These are phyloP conservation scores for Achaetomium macrosporum DNA, from an alignment of 2,329 filamentous ascomycete genomes.

Conservation along the genomic window DNA sequence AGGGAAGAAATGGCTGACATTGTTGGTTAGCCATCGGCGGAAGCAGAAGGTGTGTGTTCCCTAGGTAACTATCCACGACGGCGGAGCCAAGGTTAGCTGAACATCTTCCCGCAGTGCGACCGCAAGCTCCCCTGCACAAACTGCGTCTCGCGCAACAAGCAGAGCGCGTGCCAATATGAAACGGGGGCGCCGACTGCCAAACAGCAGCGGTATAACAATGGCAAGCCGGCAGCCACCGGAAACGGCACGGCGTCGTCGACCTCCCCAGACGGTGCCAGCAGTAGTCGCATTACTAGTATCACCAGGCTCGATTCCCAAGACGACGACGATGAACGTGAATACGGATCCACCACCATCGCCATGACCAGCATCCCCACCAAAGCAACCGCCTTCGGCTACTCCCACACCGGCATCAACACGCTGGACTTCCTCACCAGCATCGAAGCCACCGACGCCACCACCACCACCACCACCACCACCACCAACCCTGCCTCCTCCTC, in stretches of 20 bases:
- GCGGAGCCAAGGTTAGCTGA: neutral
- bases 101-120: slow-evolving; percentile 43
- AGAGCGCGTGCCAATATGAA: slow-evolving; percentile 52
- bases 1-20: no score
- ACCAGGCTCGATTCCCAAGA: neutral
- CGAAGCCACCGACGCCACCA: slow-evolving; percentile 2
- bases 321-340: neutral
- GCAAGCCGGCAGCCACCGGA: neutral
- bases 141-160: slow-evolving; percentile 52
- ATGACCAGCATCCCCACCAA: neutral
- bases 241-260: neutral
- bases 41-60: slow-evolving; percentile 50
- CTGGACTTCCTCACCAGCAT: slow-evolving; percentile 13
- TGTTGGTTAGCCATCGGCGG: slow-evolving; percentile 54
- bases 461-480: neutral
- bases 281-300: no score
- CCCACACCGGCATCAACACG: slow-evolving; percentile 8
- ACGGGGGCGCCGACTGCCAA: slow-evolving; percentile 41
- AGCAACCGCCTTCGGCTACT: slow-evolving; percentile 11
- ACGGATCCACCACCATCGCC: neutral
- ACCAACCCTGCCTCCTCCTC: neutral
- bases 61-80: neutral
- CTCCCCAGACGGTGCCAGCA: neutral
- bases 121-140: slow-evolving; percentile 54
- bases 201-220: slow-evolving; percentile 21